Evolutionary conservation across 225 moss, liverwort and hornwort genomes (phyloP), one percentile per base, ranked within the genome.

Genomic region (Rhytidiadelphus loreus): DNA sequence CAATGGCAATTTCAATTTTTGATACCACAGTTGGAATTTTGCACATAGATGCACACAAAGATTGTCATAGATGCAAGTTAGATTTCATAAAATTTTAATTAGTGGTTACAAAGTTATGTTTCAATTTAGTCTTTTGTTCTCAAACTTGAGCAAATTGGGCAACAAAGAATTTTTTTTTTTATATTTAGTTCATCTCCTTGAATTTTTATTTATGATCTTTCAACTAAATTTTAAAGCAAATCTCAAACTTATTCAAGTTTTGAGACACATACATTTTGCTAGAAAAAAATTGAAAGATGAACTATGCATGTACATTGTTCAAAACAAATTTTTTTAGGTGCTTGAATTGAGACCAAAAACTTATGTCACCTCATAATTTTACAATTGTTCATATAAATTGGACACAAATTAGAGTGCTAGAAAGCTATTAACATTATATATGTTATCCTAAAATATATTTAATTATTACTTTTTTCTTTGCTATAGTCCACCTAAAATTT

Each of bases 121-220:
- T 39, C 7, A 69, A 23, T 39, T 69, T 69, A 39, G 22, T 39
- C 13, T 69, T 69, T 69, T 39, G 1, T 3, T n/a, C 4, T n/a
- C 4, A n/a, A 68, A 22, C 0, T 12, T 12, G 2, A 7, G 11
- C 12, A 22, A n/a, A 2, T 68, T 3, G 8, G 3, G 8, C 17
- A 64, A 33, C 4, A 33, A 32, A 32, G n/a, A n/a, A n/a, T n/a
- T n/a, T 29, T 6, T 7, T 29, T 13, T 13, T 61, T 14, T 61
- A 29, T 13, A 7, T 19, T 29, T 61, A 28, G 7, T 13, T 30
- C 30, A 7, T 62, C 35, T 35, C 11, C 11, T 35, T 19, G 4
- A n/a, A 11, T n/a, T n/a, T 68, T 69, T 9, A 13, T 69, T 69
- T 1, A 8, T 14, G 7, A 69, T 4, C 8, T 66, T 39, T 69